Evolutionary conservation across 2,329 filamentous ascomycete species (phyloP).

Genomic region (Verticillium zaregamsianum): DNA sequence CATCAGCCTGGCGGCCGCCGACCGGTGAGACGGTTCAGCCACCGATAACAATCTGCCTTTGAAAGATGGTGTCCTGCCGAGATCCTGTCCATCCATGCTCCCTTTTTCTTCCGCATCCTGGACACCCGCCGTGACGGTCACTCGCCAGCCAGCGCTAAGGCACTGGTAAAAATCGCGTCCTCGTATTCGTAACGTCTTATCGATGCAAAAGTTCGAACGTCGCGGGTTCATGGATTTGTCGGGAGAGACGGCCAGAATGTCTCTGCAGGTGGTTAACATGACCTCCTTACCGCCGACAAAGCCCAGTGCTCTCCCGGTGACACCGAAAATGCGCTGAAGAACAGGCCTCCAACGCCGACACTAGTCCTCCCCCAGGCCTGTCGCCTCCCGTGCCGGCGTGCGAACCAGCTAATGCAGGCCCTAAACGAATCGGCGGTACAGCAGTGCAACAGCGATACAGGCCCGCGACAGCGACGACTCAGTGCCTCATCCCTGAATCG

Average conservation of each 20-base stretch:
- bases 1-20: not conserved
- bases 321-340: not conserved
- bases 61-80: not conserved
- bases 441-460: not conserved
- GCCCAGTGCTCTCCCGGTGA: no score
- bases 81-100: no score
- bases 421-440: constrained; percentile 1
- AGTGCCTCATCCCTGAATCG: not conserved
- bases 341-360: not conserved
- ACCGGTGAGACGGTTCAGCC: not conserved
- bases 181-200: no score
- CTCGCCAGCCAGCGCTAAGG: no score
- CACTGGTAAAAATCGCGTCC: no score
- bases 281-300: no score
- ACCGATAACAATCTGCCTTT: not conserved
- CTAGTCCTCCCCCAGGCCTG: constrained; percentile 1
- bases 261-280: no score
- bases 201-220: no score
- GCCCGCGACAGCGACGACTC: not conserved
- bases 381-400: constrained; percentile 1
- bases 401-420: constrained; percentile 6
- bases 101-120: no score
- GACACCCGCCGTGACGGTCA: no score
- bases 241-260: no score
- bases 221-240: no score